Base-by-base conservation (phyloP, 2,329 filamentous ascomycete genomes). In the Pestalotiopsis sp. region DNA sequence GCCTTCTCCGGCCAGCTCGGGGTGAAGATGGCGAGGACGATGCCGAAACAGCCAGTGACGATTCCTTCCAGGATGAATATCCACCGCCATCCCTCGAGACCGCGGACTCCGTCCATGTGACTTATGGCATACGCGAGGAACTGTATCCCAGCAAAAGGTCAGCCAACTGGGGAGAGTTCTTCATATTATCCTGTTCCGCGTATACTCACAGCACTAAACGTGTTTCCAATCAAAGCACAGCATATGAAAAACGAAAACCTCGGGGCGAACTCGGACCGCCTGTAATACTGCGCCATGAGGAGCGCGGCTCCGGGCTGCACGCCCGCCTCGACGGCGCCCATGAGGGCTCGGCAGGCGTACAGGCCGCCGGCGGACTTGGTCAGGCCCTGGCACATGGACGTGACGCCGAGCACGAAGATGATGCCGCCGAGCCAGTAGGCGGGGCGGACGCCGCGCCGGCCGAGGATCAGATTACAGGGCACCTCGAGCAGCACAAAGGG, bases 71-170 rank as follows among this genome's bases (percentile, higher is more conserved):
- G 64, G 3, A 70, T 63, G 26, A 70, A 67, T 60, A 78, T 76
- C 74, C 74, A 76, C 17, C 74, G 72, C 75, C 75, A 76, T 1
- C 73, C 74, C 10, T 65, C 65, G 5, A 76, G 48, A 20, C 74
- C 74, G 39, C 69, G 65, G 14, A 67, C 40, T 5, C 74, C 73
- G 55, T 75, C 73, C 17, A 76, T 65, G 48, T 56, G 24, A 17
- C 48, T 57, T 22, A 65, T 65, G 5, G 63, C 63, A 24, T 65
- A 65, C n/a, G 63, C 63, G 10, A 65, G 63, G 26, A 65, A 65
- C 63, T 65, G 14, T 14, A 17, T 38, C 5, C 5, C n/a, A 20
- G n/a, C 20, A 9, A 22, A 17, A 9, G 3, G 39, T 64, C 17
- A 64, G 61, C 39, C 20, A 64, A 58, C 14, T 17, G 9, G 5